These are phyloP conservation scores for Neopestalotiopsis clavispora DNA, from an alignment of 2,329 filamentous ascomycete genomes.

Conservation along the genomic window DNA sequence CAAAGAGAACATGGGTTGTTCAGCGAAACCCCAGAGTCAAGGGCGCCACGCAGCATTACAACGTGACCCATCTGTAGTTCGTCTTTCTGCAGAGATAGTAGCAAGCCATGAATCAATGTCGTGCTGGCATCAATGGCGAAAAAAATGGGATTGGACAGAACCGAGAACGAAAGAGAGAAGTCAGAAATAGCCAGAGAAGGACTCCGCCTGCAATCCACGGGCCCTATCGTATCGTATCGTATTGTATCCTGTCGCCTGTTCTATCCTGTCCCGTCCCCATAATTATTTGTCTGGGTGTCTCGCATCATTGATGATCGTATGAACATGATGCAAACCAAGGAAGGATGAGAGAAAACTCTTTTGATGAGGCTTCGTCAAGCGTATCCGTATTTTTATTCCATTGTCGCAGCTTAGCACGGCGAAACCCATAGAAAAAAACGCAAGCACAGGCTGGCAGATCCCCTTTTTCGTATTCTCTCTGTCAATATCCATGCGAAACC, in stretches of 20 bases:
- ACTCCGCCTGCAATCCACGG: background rate
- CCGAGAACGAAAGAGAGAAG: background rate
- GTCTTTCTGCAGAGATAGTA: background rate
- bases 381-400: background rate
- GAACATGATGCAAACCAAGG: background rate
- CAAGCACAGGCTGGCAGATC: background rate
- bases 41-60: background rate
- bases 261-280: background rate
- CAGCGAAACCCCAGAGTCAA: background rate
- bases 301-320: background rate
- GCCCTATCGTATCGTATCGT: background rate
- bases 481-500: background rate
- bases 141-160: background rate
- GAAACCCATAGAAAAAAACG: background rate
- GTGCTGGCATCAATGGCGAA: background rate
- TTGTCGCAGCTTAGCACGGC: background rate
- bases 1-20: background rate
- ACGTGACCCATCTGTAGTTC: background rate
- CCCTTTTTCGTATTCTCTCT: background rate
- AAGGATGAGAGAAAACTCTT: background rate
- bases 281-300: background rate
- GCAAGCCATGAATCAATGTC: background rate
- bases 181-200: background rate
- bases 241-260: too few relatives aligned
- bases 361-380: constrained; percentile 1